Evolutionary conservation across 352 stramenopile genomes (phyloP).

Genomic region (Pythium phragmitis): DNA sequence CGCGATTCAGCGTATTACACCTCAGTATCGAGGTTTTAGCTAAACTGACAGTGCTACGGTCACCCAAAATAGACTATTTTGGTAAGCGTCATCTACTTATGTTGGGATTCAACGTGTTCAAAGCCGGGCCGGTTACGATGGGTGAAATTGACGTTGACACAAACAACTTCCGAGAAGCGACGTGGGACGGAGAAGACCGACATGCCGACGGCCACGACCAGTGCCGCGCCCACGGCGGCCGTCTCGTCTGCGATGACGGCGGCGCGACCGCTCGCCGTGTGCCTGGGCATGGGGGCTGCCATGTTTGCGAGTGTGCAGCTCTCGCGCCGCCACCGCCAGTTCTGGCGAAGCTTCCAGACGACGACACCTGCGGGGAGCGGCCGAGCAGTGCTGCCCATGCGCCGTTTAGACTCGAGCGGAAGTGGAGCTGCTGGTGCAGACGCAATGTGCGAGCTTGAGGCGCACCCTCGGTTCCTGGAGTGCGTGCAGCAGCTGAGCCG

Average conservation of each 20-base stretch:
- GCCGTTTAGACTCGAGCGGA: slow-evolving; percentile 1
- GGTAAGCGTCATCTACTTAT: neutral
- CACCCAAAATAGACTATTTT: slow-evolving; percentile 8
- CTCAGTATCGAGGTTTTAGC: slow-evolving; percentile 14
- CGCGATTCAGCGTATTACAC: slow-evolving; percentile 12
- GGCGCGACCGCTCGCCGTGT: slow-evolving; percentile 44
- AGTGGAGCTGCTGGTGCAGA: neutral
- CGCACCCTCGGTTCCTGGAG: slow-evolving; percentile 35
- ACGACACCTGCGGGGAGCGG: neutral
- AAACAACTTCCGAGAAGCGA: slow-evolving; percentile 3
- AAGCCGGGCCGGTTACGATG: slow-evolving; percentile 2
- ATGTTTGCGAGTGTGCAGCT: slow-evolving; percentile 69
- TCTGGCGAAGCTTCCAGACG: slow-evolving; percentile 48
- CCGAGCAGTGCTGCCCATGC: slow-evolving; percentile 2
- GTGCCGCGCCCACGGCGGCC: neutral
- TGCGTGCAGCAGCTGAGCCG: slow-evolving; percentile 53
- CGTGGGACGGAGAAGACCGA: neutral
- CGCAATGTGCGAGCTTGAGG: slow-evolving; percentile 5
- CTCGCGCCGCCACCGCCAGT: slow-evolving; percentile 40
- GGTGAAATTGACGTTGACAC: slow-evolving; percentile 18
- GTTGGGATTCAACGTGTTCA: slow-evolving; percentile 19
- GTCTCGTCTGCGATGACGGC: neutral
- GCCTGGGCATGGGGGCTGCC: slow-evolving; percentile 67
- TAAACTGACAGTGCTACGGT: neutral
- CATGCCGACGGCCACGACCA: neutral